These are phyloP conservation scores for Paxillus ammoniavirescens DNA, from an alignment of 768 basidiomycete genomes.

Conservation along the genomic window DNA sequence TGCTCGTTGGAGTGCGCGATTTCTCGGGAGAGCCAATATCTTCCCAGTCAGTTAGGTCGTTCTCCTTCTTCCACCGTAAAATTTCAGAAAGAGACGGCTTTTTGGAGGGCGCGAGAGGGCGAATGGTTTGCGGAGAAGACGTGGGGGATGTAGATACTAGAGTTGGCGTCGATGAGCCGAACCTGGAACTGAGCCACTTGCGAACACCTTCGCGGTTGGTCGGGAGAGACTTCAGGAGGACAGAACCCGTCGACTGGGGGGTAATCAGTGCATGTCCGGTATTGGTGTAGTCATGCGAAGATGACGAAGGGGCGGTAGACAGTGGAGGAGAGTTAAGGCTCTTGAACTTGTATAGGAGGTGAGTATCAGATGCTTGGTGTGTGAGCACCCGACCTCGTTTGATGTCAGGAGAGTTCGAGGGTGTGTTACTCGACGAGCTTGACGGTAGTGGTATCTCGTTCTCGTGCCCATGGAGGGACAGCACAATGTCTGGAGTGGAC, in stretches of 20 bases:
- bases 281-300: constrained; percentile 53
- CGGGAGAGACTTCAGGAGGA: constrained; percentile 50
- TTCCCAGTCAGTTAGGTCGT: constrained; percentile 65
- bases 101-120: constrained; percentile 44
- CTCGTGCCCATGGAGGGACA: constrained; percentile 45
- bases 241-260: constrained; percentile 37
- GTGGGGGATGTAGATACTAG: constrained; percentile 36
- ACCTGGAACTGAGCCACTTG: constrained; percentile 72
- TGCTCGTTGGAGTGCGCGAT: constrained; percentile 48
- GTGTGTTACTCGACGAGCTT: constrained; percentile 49
- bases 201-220: constrained; percentile 77
- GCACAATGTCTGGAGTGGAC: constrained; percentile 48
- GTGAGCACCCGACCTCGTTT: constrained; percentile 61
- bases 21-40: constrained; percentile 48
- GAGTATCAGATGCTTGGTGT: constrained; percentile 70
- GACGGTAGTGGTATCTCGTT: constrained; percentile 41
- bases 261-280: constrained; percentile 23
- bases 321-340: constrained; percentile 38
- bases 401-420: constrained; percentile 48
- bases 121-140: constrained; percentile 32
- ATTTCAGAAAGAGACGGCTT: constrained; percentile 71
- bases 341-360: constrained; percentile 55
- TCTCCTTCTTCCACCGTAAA: constrained; percentile 54
- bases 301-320: constrained; percentile 43
- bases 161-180: constrained; percentile 43